Conservation (phyloP, 495 filamentous ascomycete species). For the Sphaerosporella brunnea region DNA sequence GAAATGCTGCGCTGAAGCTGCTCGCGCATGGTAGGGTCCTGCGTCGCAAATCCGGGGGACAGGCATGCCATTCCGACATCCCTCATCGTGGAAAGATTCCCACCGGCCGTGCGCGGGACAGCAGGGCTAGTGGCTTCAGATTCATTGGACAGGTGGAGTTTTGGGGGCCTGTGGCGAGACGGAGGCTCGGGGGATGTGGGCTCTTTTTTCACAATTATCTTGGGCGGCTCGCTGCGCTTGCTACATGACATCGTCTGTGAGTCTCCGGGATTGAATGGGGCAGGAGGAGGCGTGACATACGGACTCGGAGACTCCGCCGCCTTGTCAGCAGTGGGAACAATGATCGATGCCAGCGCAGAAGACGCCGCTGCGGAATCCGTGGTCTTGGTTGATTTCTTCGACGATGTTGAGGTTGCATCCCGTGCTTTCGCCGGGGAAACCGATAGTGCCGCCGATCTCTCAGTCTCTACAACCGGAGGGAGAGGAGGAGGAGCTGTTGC, state of each 20-base stretch:
- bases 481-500: slow-evolving; percentile 4
- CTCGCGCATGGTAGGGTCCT: slow-evolving; percentile 91
- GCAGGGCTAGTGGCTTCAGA: slow-evolving; percentile 36
- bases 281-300: slow-evolving; percentile 6
- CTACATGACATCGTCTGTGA: slow-evolving; percentile 32
- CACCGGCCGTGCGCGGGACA: slow-evolving; percentile 41
- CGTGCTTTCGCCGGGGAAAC: background rate
- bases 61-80: slow-evolving; percentile 87
- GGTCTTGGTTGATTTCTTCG: too few species aligned
- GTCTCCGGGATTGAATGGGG: slow-evolving; percentile 8
- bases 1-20: slow-evolving; percentile 86
- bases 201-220: slow-evolving; percentile 93
- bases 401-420: background rate
- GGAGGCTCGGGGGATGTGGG: slow-evolving; percentile 67
- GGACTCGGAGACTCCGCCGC: slow-evolving; percentile 3
- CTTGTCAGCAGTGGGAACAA: slow-evolving; percentile 2
- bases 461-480: slow-evolving; percentile 4
- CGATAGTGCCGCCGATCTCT: background rate
- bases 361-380: too few species aligned
- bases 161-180: slow-evolving; percentile 66
- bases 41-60: slow-evolving; percentile 85
- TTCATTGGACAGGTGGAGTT: slow-evolving; percentile 59
- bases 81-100: slow-evolving; percentile 74
- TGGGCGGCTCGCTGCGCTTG: slow-evolving; percentile 39
- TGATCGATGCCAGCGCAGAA: too few species aligned